Percentiles rank a stretch among this genome's conserved stretches.
Evolutionary conservation across 768 basidiomycete species (phyloP).

Genomic region (Boletus eberwhitei): DNA sequence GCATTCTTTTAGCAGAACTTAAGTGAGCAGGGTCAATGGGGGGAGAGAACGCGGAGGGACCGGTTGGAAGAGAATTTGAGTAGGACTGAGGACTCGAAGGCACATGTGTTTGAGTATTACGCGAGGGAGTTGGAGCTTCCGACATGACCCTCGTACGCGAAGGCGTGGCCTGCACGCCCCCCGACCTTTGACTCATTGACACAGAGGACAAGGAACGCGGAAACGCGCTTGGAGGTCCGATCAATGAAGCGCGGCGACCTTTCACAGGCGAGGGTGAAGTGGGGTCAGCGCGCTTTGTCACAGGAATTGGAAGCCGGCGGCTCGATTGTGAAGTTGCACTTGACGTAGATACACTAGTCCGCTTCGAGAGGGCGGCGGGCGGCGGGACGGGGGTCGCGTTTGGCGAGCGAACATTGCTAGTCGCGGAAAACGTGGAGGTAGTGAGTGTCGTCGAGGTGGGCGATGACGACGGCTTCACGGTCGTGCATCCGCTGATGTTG

Average conservation of each 20-base stretch:
- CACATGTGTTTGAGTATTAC: conserved; percentile 23
- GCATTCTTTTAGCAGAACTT: conserved; percentile 34
- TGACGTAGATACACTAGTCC: conserved; percentile 38
- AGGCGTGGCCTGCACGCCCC: conserved; percentile 33
- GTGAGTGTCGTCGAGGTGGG: conserved; percentile 25
- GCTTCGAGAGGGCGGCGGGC: conserved; percentile 33
- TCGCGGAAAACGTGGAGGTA: conserved; percentile 25
- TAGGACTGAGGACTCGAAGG: conserved; percentile 22
- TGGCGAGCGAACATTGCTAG: conserved; percentile 37
- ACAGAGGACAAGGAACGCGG: conserved; percentile 17
- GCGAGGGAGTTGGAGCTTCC: conserved; percentile 33
- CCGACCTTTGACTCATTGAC: conserved; percentile 13
- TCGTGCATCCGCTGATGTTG: conserved; percentile 47
- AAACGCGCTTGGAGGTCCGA: conserved; percentile 29
- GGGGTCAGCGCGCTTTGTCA: conserved; percentile 25
- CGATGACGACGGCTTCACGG: conserved; percentile 38
- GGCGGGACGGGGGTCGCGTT: conserved; percentile 49
- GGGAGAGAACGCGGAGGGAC: conserved; percentile 25
- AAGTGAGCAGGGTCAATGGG: conserved; percentile 41
- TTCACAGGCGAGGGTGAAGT: conserved; percentile 28
- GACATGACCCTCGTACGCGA: conserved; percentile 45
- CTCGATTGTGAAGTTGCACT: conserved; percentile 33
- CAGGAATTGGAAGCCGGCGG: conserved; percentile 41
- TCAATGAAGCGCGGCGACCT: conserved; percentile 27
- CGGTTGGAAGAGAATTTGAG: conserved; percentile 27